phyloP scores from a whole-genome alignment of 2,329 filamentous ascomycete species.

The Celoporthe dispersa region DNA sequence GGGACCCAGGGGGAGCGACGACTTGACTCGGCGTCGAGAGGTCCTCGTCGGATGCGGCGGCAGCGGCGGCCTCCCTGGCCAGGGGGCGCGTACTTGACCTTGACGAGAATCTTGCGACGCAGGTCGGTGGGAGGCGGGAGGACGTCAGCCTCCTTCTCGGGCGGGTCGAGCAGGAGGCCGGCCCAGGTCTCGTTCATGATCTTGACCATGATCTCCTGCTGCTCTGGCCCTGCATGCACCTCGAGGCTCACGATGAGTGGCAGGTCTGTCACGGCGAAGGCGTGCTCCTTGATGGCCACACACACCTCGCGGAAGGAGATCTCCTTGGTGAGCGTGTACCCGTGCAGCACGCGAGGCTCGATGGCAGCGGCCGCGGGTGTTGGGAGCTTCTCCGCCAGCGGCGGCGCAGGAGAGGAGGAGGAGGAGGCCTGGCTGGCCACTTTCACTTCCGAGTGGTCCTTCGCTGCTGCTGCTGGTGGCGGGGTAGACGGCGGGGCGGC shows the following conservation, averaged over 20 bases:
- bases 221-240: slow-evolving; percentile 78
- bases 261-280: slow-evolving; percentile 74
- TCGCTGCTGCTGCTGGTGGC: slow-evolving; percentile 8
- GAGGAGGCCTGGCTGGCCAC: slow-evolving; percentile 13
- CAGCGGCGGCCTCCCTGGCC: slow-evolving; percentile 34
- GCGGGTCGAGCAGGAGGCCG: slow-evolving; percentile 67
- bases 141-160: slow-evolving; percentile 48
- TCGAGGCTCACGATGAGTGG: slow-evolving; percentile 95
- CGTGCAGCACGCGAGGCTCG: slow-evolving; percentile 83
- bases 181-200: slow-evolving; percentile 88
- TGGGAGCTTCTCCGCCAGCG: slow-evolving; percentile 26
- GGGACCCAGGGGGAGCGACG: slow-evolving; percentile 50
- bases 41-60: slow-evolving; percentile 38
- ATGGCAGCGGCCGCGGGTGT: slow-evolving; percentile 39
- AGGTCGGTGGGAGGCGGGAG: slow-evolving; percentile 74
- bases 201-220: slow-evolving; percentile 88
- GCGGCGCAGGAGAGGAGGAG: slow-evolving; percentile 2
- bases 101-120: slow-evolving; percentile 79
- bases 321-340: slow-evolving; percentile 88
- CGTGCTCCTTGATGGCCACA: slow-evolving; percentile 75
- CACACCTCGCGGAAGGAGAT: slow-evolving; percentile 88
- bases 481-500: slow-evolving; percentile 6
- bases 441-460: background rate
- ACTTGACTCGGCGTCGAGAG: slow-evolving; percentile 36
- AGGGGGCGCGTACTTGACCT: slow-evolving; percentile 72